phyloP scores from a whole-genome alignment of 2,329 filamentous ascomycete genomes.

The Paraconiothyrium brasiliense region DNA sequence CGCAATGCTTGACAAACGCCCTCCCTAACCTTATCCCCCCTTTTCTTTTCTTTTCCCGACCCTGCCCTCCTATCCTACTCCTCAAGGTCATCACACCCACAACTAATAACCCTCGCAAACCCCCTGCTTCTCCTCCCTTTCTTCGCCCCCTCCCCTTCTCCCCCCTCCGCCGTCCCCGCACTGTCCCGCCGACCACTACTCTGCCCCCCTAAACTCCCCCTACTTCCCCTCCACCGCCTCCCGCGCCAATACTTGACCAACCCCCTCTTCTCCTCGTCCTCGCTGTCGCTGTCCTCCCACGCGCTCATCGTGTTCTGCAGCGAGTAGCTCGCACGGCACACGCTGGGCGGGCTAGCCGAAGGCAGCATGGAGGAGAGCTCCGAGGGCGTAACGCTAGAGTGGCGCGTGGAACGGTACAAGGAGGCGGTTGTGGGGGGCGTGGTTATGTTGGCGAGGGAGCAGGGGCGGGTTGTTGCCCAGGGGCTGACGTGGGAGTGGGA shows the following conservation, averaged over 20 bases:
- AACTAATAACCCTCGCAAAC: conserved; percentile 46
- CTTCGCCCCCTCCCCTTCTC: conserved; percentile 16
- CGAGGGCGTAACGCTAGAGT: conserved; percentile 39
- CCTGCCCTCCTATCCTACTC: not conserved
- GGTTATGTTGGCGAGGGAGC: conserved; percentile 37
- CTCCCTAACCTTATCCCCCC: not conserved
- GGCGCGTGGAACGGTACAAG: conserved; percentile 25
- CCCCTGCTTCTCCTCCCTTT: conserved; percentile 26
- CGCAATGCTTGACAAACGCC: too few relatives aligned
- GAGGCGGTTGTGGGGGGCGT: conserved; percentile 26
- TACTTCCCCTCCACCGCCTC: conserved; percentile 27
- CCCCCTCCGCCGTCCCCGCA: conserved; percentile 21
- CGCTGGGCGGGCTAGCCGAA: conserved; percentile 28
- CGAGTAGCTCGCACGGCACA: conserved; percentile 32
- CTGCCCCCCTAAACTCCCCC: conserved; percentile 21
- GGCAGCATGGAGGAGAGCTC: conserved; percentile 39
- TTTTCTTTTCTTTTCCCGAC: conserved; percentile 15
- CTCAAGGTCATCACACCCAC: conserved; percentile 31
- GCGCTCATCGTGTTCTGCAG: conserved; percentile 44
- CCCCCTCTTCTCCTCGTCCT: conserved; percentile 40
- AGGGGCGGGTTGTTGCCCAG: conserved; percentile 23
- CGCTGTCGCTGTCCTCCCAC: conserved; percentile 51
- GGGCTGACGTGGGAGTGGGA: conserved; percentile 18
- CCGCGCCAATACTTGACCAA: conserved; percentile 39
- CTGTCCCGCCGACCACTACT: conserved; percentile 17